A percentile compares a stretch with the other conserved stretches of the same genome.
These are phyloP conservation scores for Debaryomyces sp. DNA, from an alignment of 1,139 yeast genomes.

Conservation along the genomic window DNA sequence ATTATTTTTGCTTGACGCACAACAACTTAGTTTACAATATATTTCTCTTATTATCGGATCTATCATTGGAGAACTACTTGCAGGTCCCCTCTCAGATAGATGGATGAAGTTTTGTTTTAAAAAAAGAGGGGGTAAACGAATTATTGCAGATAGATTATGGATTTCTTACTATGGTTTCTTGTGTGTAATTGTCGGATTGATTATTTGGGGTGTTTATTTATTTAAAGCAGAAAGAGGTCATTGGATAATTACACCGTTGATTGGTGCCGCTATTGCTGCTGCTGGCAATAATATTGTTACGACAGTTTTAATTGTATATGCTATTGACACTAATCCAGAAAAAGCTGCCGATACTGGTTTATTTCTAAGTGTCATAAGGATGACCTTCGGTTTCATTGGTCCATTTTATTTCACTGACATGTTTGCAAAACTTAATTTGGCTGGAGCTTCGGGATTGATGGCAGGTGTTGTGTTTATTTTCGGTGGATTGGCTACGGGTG, in stretches of 20 bases:
- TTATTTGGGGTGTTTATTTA: conserved; percentile 26
- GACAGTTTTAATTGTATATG: conserved; percentile 23
- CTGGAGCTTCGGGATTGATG: conserved; percentile 19
- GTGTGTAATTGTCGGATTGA: conserved; percentile 23
- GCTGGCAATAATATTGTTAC: conserved; percentile 27
- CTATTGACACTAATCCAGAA: conserved; percentile 18
- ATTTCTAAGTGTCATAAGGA: conserved; percentile 19
- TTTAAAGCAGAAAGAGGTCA: conserved; percentile 20
- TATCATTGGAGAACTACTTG: conserved; percentile 24
- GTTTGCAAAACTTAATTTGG: conserved; percentile 20
- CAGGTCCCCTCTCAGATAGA: conserved; percentile 28
- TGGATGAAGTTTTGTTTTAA: conserved; percentile 22
- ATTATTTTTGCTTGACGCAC: conserved; percentile 23
- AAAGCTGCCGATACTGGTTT: conserved; percentile 21
- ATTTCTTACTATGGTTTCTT: conserved; percentile 24
- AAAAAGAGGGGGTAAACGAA: conserved; percentile 16
- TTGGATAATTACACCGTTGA: conserved; percentile 26
- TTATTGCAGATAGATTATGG: conserved; percentile 24
- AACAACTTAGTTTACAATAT: conserved; percentile 25
- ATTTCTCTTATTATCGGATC: conserved; percentile 26
- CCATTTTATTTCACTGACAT: conserved; percentile 29
- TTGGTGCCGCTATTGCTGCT: conserved; percentile 28
- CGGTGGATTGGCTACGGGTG: conserved; percentile 10
- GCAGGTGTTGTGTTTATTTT: conserved; percentile 14
- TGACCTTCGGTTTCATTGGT: conserved; percentile 23